Evolutionary conservation across 2,329 filamentous ascomycete species (phyloP).

Genomic region (Xylariaceae sp.): DNA sequence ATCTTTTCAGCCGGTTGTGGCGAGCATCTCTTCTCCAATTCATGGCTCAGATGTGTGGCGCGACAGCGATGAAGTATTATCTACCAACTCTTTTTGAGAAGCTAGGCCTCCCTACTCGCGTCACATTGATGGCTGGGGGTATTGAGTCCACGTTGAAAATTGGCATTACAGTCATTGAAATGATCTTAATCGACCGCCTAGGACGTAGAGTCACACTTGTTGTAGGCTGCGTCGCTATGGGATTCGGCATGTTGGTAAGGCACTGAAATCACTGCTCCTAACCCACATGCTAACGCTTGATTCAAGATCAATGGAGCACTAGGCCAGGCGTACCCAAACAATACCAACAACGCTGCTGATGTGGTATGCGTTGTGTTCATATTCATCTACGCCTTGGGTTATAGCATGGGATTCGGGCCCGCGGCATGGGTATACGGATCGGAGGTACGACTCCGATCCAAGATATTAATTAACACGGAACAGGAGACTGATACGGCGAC

Average conservation of each 20-base stretch:
- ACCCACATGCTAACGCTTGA: not conserved
- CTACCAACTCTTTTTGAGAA: slow-evolving; percentile 56
- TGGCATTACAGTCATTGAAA: slow-evolving; percentile 57
- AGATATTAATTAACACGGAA: not conserved
- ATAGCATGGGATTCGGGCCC: slow-evolving; percentile 60
- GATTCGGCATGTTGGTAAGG: slow-evolving; percentile 53
- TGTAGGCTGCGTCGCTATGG: slow-evolving; percentile 55
- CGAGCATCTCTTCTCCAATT: slow-evolving; percentile 60
- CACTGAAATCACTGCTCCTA: too few relatives aligned
- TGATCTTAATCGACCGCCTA: slow-evolving; percentile 57
- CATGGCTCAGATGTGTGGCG: slow-evolving; percentile 63
- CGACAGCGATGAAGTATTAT: slow-evolving; percentile 64
- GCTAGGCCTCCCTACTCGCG: slow-evolving; percentile 50
- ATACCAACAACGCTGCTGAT: slow-evolving; percentile 51
- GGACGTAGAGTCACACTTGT: slow-evolving; percentile 54
- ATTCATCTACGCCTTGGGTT: slow-evolving; percentile 61
- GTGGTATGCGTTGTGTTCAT: slow-evolving; percentile 57
- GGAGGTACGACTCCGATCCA: slow-evolving; percentile 44
- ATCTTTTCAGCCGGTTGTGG: slow-evolving; percentile 57
- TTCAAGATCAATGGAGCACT: slow-evolving; percentile 56
- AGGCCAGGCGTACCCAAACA: slow-evolving; percentile 53
- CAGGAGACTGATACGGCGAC: not conserved
- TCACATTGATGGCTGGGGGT: slow-evolving; percentile 56
- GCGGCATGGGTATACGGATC: slow-evolving; percentile 63
- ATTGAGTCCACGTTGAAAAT: slow-evolving; percentile 62